Percentiles rank a stretch among this genome's conserved stretches.
phyloP scores from a whole-genome alignment of 2,329 filamentous ascomycete species.

The Scedosporium dehoogii region DNA sequence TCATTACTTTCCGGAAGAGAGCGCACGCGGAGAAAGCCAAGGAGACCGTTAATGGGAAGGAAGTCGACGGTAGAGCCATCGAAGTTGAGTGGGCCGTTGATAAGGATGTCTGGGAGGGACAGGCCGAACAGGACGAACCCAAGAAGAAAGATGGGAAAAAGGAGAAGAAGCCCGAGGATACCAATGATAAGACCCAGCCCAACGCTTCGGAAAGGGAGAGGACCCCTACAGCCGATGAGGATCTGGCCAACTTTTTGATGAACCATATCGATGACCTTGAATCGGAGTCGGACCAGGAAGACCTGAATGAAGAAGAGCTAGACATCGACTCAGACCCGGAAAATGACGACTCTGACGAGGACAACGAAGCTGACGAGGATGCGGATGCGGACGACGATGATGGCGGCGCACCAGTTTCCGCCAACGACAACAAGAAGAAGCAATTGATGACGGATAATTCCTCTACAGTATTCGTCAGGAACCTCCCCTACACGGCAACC shows the following conservation, averaged over 20 bases:
- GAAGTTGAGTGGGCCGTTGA: constrained; percentile 97
- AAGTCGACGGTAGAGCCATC: constrained; percentile 75
- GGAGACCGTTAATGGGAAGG: constrained; percentile 76
- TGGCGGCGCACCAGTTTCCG: constrained; percentile 28
- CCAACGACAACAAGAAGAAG: constrained; percentile 21
- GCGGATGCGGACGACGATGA: constrained; percentile 36
- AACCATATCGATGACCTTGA: constrained; percentile 48
- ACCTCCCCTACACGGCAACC: constrained; percentile 79
- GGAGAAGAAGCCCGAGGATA: constrained; percentile 16
- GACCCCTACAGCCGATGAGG: constrained; percentile 29
- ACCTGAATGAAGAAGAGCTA: constrained; percentile 29
- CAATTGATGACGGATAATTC: constrained; percentile 48
- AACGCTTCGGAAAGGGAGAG: constrained; percentile 15
- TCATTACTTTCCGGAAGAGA: constrained; percentile 76
- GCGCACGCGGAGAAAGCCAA: constrained; percentile 90
- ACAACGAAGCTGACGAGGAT: constrained; percentile 31
- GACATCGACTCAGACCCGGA: constrained; percentile 38
- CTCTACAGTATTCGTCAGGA: constrained; percentile 82
- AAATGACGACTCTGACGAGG: constrained; percentile 33
- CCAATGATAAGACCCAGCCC: constrained; percentile 18
- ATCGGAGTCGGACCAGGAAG: constrained; percentile 43
- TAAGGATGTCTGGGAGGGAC: constrained; percentile 71
- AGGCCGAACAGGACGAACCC: constrained; percentile 32
- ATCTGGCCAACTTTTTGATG: constrained; percentile 42
- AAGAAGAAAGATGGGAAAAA: constrained; percentile 18